Base-by-base conservation (phyloP, 805 yeast genomes). In the Kuraishia piskuri region DNA sequence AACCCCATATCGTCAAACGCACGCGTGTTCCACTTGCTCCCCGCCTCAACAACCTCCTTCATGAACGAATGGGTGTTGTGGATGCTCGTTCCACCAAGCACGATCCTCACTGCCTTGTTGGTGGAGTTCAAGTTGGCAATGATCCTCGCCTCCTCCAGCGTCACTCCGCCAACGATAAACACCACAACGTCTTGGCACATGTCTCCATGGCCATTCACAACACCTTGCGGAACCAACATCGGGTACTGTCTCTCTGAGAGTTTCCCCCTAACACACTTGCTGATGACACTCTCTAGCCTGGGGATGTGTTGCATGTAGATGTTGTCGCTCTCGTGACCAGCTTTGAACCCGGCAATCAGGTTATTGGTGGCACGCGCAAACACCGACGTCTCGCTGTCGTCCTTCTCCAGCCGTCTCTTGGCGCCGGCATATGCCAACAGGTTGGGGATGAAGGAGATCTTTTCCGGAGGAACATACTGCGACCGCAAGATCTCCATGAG, bases 231-330 rank as follows among this genome's bases (percentile, higher is more conserved):
- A 26, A 73, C 73, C 52, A 76, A 66, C 23, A 77, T 72, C 23
- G 80, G 83, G 57, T 75, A 78, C 49, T 65, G 61, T 21, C 61
- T 59, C 17, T 64, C 61, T 22, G 69, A 63, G 48, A 81, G 65
- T 56, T 70, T 71, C 46, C 77, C 77, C 52, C 68, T 67, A 36
- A 72, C 64, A 37, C 77, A 62, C 53, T 70, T 68, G 40, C 70
- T 68, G 37, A 82, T 62, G 0, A 79, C 68, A 23, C 66, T 61
- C 54, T 80, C 83, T 50, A 94, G 68, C 53, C 88, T 74, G 7
- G 99, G 96, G 48, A 81, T 74, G 63, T 91, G 96, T 70, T 94
- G 99, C 85, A 96, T 90, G 70, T 83, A 94, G 4, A 92, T 81
- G 62, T 87, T 88, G 53, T 83, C 86, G 2, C 78, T 72, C 37